Evolutionary conservation across 257 asterid genomes (phyloP), one percentile per base, ranked within the genome.

Genomic region (Oldenlandia corymbosa): DNA sequence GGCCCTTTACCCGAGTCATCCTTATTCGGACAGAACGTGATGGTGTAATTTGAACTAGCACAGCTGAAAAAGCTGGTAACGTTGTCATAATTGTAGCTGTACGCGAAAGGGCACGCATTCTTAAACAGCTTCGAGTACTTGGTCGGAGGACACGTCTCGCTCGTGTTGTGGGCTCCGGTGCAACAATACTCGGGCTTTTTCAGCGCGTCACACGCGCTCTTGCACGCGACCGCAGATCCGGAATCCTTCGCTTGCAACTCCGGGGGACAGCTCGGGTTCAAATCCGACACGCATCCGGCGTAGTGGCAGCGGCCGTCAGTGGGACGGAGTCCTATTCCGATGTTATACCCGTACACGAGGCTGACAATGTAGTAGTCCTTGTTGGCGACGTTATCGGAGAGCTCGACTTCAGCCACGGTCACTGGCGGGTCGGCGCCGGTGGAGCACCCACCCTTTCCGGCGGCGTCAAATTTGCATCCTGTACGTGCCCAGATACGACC

Each of bases 401-500:
- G 58, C 4, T 95, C 87, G 86, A 90, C 87, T 73, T 90, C 97
- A 1, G 65, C 97, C 1, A 87, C 78, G 58, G 75, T 78, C 28
- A 73, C 97, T 0, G 96, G 97, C 1, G 96, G 87, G 9, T 39
- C 68, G 10, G 96, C 95, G 20, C 93, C 95, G 26, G 97, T 91
- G 14, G 56, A 18, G 73, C 97, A 88, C 14, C 53, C 76, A 10
- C 95, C 96, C 5, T 66, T 70, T 0, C 96, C 96, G 24, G 84
- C 60, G 18, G 10, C 73, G 58, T 77, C 79, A 21, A 88, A 88
- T 27, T 55, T 76, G 78, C 97, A 88, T 6, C 89, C 91, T 0
- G 96, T 90, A 43, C 97, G 78, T 0, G 83, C 96, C 97, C 97
- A 90, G 72, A 88, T 78, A 26, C 96, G 95, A 65, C 97, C 96